Percentiles rank a stretch among this genome's conserved stretches.
Evolutionary conservation across 2,329 filamentous ascomycete species (phyloP).

Genomic region (Pyrenophora seminiperda): DNA sequence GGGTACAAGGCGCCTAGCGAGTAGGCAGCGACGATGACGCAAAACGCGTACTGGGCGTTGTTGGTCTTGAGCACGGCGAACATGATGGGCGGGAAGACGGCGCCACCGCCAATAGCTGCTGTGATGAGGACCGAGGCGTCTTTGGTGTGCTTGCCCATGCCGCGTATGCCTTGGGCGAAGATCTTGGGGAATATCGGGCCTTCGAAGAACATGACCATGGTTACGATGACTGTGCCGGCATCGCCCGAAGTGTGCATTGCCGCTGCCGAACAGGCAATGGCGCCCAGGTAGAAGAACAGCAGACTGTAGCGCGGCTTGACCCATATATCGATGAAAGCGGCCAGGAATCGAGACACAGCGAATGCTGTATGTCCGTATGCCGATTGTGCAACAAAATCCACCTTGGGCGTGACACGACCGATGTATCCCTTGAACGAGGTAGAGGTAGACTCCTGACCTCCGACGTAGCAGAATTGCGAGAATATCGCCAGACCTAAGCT

Average conservation of each 20-base stretch:
- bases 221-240: conserved; percentile 53
- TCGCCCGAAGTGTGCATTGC: conserved; percentile 54
- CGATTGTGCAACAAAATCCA: conserved; percentile 51
- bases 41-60: conserved; percentile 56
- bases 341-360: conserved; percentile 62
- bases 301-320: conserved; percentile 65
- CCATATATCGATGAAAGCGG: conserved; percentile 59
- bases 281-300: conserved; percentile 58
- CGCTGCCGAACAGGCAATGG: conserved; percentile 58
- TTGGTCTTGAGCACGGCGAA: conserved; percentile 51
- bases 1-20: conserved; percentile 59
- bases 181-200: conserved; percentile 65
- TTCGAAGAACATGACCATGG: conserved; percentile 64
- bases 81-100: conserved; percentile 61
- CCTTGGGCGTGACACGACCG: conserved; percentile 43
- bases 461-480: conserved; percentile 65
- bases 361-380: conserved; percentile 64
- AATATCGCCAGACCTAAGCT: conserved; percentile 61
- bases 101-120: conserved; percentile 60
- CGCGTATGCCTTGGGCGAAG: conserved; percentile 63
- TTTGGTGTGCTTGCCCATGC: conserved; percentile 63
- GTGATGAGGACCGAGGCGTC: conserved; percentile 60
- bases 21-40: conserved; percentile 60
- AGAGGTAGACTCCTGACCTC: conserved; percentile 63
- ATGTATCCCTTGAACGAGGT: conserved; percentile 56